Base-by-base conservation (phyloP, 495 filamentous ascomycete genomes). In the Aspergillus conjunctus region DNA sequence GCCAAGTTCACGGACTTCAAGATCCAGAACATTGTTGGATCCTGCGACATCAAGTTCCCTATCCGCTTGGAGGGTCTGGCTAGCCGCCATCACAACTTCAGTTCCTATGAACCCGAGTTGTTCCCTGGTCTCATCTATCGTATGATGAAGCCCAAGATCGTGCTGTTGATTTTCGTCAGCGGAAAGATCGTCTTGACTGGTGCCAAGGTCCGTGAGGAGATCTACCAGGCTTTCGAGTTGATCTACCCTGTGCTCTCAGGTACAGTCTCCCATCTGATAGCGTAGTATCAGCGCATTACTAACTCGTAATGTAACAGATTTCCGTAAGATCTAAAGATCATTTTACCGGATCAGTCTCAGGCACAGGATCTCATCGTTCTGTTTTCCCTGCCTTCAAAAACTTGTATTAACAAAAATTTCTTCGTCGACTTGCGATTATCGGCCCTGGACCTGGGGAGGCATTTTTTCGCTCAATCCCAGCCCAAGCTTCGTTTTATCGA, bases 61-160 rank as follows among this genome's bases (percentile, higher is more conserved):
- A 98, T 98, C 66, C 92, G 94, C 68, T 82, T 98, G 55, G 94
- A 98, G 73, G 94, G 94, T 73, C 81, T 98, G 65, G 94, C 94
- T 7, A 91, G 87, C 61, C 90, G 92, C 73, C 94, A 98, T 85
- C 95, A 98, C 81, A 93, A 96, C 78, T 98, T 98, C 88, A 95
- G 91, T 80, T 96, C 92, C 45, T 98, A 98, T 75, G 94, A 98
- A 77, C 94, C 94, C 63, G 94, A 98, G 76, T 75, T 98, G 75
- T 98, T 98, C 86, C 95, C 94, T 63, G 94, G 94, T 84, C 85
- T 98, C 55, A 98, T 98, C 81, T 98, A 98, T 75, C 91, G 94
- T 75, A 98, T 98, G 94, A 97, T 98, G 85, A 97, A 97, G 84
- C 94, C 94, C 22, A 98, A 98, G 88, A 98, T 98, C 63, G 94